Base-by-base conservation (phyloP, 352 stramenopile species). In the Phytophthora ramorum region DNA sequence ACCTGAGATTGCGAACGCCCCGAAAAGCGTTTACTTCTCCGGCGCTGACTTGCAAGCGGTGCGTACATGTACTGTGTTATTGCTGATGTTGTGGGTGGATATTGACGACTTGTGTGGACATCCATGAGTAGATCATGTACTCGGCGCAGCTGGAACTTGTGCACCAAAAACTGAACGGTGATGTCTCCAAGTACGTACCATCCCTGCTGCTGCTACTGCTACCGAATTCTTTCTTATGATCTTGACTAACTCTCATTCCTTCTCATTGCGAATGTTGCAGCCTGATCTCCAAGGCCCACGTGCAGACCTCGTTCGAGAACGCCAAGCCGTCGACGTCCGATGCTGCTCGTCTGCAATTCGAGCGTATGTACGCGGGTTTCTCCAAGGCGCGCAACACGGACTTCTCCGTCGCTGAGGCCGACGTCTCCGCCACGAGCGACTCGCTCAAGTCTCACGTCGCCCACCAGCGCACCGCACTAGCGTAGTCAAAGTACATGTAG, bases 111-210 rank as follows among this genome's bases (percentile, higher is more conserved):
- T 52, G 12, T 16, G 22, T 24, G 22, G 3, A 24, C 22, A 30
- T 34, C n/a, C 13, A 38, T 54, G 14, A n/a, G 19, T 44, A 95
- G 87, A 71, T 95, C 66, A 87, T 98, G 82, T 97, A 97, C 72
- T 97, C 93, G n/a, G 96, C 96, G 7, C 93, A 98, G 49, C 77
- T 99, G 6, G 87, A 97, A 66, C 84, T 96, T 50, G 91, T 98
- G 49, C 94, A 98, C 69, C 84, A 97, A 45, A 91, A 92, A 55
- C 78, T 97, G n/a, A 79, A 78, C 13, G 64, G 74, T 17, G 58
- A 89, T 12, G 47, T 60, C 28, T 87, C 79, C 24, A 83, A 73
- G 81, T 90, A 75, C 68, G 77, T 84, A 35, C 54, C 0, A 43
- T 3, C 40, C 5, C 8, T 19, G n/a, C 5, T 17, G 14, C 35